phyloP scores from a whole-genome alignment of 441 rosid genomes.

The Capsella rubella region DNA sequence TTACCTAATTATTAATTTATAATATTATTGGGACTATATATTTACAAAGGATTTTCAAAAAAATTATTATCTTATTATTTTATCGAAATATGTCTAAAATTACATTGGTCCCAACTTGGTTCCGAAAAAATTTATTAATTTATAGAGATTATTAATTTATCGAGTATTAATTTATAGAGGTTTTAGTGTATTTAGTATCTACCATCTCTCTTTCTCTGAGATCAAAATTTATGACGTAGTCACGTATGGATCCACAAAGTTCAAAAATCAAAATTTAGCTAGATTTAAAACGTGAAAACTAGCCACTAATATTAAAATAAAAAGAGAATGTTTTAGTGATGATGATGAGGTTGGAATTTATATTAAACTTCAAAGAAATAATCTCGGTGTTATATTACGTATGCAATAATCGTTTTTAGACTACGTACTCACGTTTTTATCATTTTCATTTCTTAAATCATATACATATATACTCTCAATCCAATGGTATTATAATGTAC shows the following conservation, averaged over 20 bases:
- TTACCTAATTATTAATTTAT: no score
- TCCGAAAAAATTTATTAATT: no score
- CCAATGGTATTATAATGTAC: background rate
- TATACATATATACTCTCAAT: background rate
- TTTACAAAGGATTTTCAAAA: no score
- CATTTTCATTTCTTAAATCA: background rate
- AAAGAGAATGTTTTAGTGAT: conserved; percentile 8
- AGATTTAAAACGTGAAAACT: conserved; percentile 18
- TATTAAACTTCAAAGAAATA: background rate
- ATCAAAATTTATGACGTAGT: background rate
- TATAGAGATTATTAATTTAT: no score
- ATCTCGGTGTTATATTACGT: conserved; percentile 27
- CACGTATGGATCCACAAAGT: conserved; percentile 10
- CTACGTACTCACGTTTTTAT: conserved; percentile 23
- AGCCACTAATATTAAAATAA: background rate
- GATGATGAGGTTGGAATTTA: conserved; percentile 21
- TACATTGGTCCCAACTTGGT: no score
- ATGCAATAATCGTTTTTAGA: conserved; percentile 1
- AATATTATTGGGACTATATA: no score
- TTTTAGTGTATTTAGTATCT: no score
- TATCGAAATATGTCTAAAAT: no score
- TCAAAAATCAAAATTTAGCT: background rate
- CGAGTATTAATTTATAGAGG: no score
- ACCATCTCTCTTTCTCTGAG: no score
- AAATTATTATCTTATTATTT: no score